Evolutionary conservation across 306 rosid species (phyloP).

Genomic region (Mucuna pruriens): DNA sequence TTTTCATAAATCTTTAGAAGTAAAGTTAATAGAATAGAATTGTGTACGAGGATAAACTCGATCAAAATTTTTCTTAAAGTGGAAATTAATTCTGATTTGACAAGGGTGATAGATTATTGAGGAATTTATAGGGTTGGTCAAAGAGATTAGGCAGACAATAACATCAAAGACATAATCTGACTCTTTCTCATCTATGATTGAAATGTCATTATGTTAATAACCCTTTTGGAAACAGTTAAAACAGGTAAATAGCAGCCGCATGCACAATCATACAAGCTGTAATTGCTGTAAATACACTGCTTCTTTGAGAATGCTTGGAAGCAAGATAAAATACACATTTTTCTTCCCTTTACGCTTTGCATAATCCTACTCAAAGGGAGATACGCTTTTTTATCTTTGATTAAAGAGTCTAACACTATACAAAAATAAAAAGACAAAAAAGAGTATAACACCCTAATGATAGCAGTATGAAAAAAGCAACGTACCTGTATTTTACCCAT

Average conservation of each 20-base stretch:
- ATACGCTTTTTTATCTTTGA: not conserved
- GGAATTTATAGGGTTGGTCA: not conserved
- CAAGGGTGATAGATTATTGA: not conserved
- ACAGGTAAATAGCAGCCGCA: not conserved
- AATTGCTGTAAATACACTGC: slow-evolving; percentile 46
- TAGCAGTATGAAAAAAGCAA: not conserved
- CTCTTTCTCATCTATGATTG: slow-evolving; percentile 1
- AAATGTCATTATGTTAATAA: not conserved
- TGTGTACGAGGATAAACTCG: not conserved
- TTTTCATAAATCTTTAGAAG: not conserved
- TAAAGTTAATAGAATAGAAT: not conserved
- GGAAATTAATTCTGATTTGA: slow-evolving; percentile 27
- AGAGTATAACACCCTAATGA: not conserved
- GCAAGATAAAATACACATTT: slow-evolving; percentile 39
- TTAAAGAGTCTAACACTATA: not conserved
- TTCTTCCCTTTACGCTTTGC: slow-evolving; percentile 42
- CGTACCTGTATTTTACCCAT: not conserved
- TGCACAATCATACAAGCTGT: slow-evolving; percentile 36
- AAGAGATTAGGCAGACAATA: slow-evolving; percentile 19
- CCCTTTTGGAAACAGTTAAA: slow-evolving; percentile 33
- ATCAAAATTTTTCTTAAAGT: not conserved
- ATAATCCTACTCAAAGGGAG: slow-evolving; percentile 15
- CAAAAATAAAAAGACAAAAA: no score
- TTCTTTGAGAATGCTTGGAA: slow-evolving; percentile 45
- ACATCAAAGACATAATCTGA: slow-evolving; percentile 24